Conservation (phyloP, 1,139 yeast species). For the Hyphopichia buzzinii region DNA sequence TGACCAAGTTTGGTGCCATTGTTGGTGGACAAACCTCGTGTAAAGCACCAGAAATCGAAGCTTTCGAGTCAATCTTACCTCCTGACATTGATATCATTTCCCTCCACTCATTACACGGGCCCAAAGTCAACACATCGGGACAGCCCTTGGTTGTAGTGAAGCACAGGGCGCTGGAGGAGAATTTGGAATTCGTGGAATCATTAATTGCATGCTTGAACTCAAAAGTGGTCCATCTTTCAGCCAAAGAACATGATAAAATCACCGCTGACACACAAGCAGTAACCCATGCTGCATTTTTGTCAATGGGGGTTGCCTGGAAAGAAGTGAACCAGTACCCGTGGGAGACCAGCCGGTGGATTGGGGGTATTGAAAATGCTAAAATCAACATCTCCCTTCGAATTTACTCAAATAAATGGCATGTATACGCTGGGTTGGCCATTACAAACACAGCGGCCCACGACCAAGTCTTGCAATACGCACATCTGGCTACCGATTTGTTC, state of each 20-base stretch:
- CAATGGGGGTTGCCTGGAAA: conserved; percentile 98
- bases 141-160: conserved; percentile 87
- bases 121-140: conserved; percentile 81
- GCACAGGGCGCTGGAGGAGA: conserved; percentile 63
- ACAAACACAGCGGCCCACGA: conserved; percentile 93
- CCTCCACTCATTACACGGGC: conserved; percentile 93
- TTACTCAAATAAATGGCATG: conserved; percentile 95
- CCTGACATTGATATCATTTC: conserved; percentile 78
- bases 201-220: conserved; percentile 74
- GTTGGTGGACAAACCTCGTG: conserved; percentile 99
- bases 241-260: conserved; percentile 84
- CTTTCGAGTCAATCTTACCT: conserved; percentile 77
- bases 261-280: conserved; percentile 99
- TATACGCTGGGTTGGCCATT: conserved; percentile 94
- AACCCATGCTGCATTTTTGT: conserved; percentile 93
- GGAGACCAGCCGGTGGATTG: conserved; percentile 83
- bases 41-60: conserved; percentile 84
- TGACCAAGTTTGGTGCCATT: conserved; percentile 82
- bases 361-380: conserved; percentile 95
- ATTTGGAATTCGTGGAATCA: conserved; percentile 58
- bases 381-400: conserved; percentile 89
- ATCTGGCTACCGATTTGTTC: conserved; percentile 78
- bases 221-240: conserved; percentile 73
- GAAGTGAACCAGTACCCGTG: conserved; percentile 84
- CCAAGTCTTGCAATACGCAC: conserved; percentile 87